Conservation (phyloP, 176 grass and related monocot species). For the Bonia amplexicaulis region DNA sequence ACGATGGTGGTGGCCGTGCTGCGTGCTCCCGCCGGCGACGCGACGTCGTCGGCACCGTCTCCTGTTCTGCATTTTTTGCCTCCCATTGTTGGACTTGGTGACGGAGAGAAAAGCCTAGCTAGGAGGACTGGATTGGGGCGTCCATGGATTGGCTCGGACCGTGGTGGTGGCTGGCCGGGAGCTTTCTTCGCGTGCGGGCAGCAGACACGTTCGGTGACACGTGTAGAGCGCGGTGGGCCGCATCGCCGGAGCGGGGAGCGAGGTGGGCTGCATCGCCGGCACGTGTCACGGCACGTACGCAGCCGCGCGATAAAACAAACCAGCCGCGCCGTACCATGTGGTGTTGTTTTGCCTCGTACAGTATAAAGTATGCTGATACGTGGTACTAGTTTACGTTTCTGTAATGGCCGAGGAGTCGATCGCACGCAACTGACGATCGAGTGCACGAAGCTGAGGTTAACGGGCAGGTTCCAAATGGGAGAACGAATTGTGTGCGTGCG, state of each 20-base stretch:
- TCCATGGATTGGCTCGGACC: neutral
- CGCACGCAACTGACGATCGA: neutral
- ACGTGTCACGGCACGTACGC: conserved; percentile 23
- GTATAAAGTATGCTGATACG: neutral
- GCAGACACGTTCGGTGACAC: conserved; percentile 26
- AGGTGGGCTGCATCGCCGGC: neutral
- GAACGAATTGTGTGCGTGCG: neutral
- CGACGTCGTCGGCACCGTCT: neutral
- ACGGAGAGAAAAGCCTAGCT: neutral
- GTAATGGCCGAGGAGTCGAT: conserved; percentile 12
- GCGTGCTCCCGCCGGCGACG: neutral
- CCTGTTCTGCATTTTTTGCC: neutral
- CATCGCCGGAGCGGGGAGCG: neutral
- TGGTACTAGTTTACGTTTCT: neutral
- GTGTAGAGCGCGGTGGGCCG: neutral
- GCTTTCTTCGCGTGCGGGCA: conserved; percentile 10
- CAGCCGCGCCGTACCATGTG: neutral
- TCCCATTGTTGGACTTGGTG: neutral
- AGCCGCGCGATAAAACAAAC: neutral
- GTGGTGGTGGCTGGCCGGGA: neutral
- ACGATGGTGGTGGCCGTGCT: neutral
- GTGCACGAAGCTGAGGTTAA: conserved; percentile 3
- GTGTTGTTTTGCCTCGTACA: neutral
- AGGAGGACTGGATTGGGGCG: neutral
- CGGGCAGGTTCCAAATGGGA: neutral